Percentiles rank a stretch among this genome's conserved stretches.
phyloP scores from a whole-genome alignment of 2,329 filamentous ascomycete species.

The Sporothrix protearum region DNA sequence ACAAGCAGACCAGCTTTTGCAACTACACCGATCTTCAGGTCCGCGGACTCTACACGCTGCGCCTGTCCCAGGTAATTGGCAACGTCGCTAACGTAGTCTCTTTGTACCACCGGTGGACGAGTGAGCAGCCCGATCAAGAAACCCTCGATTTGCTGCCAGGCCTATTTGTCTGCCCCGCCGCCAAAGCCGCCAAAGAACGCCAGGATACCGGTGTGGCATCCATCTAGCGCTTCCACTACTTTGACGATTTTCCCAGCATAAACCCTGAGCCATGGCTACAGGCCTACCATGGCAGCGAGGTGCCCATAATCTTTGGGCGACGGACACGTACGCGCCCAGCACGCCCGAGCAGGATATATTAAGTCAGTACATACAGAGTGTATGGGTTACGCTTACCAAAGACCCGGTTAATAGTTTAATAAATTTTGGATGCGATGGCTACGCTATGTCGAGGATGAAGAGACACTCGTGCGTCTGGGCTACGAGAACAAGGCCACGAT shows the following conservation, averaged over 20 bases:
- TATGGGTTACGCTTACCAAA: not conserved
- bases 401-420: not conserved
- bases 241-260: conserved; percentile 17
- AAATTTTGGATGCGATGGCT: not conserved
- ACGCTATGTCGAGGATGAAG: not conserved
- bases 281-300: conserved; percentile 21
- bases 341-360: not conserved
- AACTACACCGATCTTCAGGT: conserved; percentile 11
- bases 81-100: conserved; percentile 9
- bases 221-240: conserved; percentile 17
- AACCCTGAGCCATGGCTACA: conserved; percentile 6
- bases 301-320: conserved; percentile 20
- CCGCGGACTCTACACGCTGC: not conserved
- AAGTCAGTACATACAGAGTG: not conserved
- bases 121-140: not conserved
- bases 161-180: not conserved
- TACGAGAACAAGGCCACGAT: not conserved
- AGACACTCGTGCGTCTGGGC: conserved; percentile 4
- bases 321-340: not conserved
- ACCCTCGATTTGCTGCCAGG: not conserved
- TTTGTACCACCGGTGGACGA: conserved; percentile 5
- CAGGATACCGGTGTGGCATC: not conserved
- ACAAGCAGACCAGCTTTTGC: conserved; percentile 13
- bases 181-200: not conserved
- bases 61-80: not conserved